A percentile compares a stretch with the other conserved stretches of the same genome.
These are phyloP conservation scores for Arthrobotrys entomopaga DNA, from an alignment of 2,329 filamentous ascomycete species.

Conservation along the genomic window DNA sequence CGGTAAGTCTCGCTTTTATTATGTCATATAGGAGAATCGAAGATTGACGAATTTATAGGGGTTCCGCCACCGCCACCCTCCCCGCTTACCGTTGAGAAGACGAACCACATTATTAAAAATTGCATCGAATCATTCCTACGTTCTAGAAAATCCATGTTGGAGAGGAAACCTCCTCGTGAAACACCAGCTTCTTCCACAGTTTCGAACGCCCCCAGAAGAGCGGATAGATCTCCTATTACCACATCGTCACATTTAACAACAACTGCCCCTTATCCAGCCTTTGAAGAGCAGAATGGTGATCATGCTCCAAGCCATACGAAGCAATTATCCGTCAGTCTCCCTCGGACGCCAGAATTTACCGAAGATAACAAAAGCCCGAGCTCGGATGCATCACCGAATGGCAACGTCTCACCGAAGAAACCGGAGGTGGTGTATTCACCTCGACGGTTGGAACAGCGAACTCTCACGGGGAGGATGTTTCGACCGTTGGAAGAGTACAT, in stretches of 20 bases:
- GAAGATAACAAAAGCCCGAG: slow-evolving; percentile 51
- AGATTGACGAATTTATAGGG: slow-evolving; percentile 56
- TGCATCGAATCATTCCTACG: slow-evolving; percentile 68
- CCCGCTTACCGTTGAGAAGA: slow-evolving; percentile 71
- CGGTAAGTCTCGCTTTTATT: slow-evolving; percentile 33
- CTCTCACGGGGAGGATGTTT: slow-evolving; percentile 65
- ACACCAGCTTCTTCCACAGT: slow-evolving; percentile 39
- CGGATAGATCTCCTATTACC: slow-evolving; percentile 49
- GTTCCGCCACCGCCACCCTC: slow-evolving; percentile 60
- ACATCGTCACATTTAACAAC: slow-evolving; percentile 58
- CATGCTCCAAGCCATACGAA: slow-evolving; percentile 55
- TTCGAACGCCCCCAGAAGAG: slow-evolving; percentile 34
- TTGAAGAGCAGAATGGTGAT: slow-evolving; percentile 65
- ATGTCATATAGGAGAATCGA: slow-evolving; percentile 53
- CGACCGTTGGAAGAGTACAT: slow-evolving; percentile 82
- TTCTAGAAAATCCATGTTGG: slow-evolving; percentile 60
- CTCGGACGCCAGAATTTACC: slow-evolving; percentile 37
- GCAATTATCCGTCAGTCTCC: slow-evolving; percentile 55
- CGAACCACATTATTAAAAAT: slow-evolving; percentile 68
- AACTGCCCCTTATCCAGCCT: slow-evolving; percentile 35
- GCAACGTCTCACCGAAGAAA: slow-evolving; percentile 15
- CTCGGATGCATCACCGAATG: slow-evolving; percentile 30
- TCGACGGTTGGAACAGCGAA: slow-evolving; percentile 66
- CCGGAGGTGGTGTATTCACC: slow-evolving; percentile 61
- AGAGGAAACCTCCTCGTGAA: slow-evolving; percentile 41